phyloP scores from a whole-genome alignment of 2,329 filamentous ascomycete species.

The Tolypocladium ophioglossoides region DNA sequence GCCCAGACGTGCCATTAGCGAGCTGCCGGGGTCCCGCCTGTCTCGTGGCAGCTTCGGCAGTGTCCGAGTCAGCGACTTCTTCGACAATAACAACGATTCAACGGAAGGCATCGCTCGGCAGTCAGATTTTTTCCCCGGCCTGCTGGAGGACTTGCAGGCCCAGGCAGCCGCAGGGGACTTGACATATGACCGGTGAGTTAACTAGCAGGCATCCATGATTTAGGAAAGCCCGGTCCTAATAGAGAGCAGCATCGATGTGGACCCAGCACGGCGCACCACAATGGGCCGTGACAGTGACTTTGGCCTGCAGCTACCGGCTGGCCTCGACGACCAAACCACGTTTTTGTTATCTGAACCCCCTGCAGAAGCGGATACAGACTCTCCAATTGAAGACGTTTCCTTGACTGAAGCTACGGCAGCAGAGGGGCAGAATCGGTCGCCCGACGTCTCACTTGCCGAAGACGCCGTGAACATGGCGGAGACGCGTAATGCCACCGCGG shows the following conservation, averaged over 20 bases:
- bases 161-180: conserved; percentile 27
- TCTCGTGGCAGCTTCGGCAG: conserved; percentile 45
- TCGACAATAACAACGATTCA: conserved; percentile 19
- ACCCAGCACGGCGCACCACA: conserved; percentile 27
- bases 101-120: conserved; percentile 33
- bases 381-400: conserved; percentile 11
- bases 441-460: conserved; percentile 7
- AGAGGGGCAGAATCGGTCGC: conserved; percentile 6
- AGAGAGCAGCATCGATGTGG: conserved; percentile 22
- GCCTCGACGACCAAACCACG: conserved; percentile 38
- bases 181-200: conserved; percentile 31
- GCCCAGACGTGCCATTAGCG: conserved; percentile 39
- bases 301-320: conserved; percentile 36
- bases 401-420: conserved; percentile 10
- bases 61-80: conserved; percentile 42
- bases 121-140: conserved; percentile 42
- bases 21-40: conserved; percentile 31
- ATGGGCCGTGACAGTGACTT: conserved; percentile 39
- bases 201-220: background rate
- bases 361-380: background rate
- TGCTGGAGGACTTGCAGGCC: conserved; percentile 31
- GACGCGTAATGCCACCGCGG: background rate
- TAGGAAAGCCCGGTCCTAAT: conserved; percentile 2
- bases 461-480: conserved; percentile 1
- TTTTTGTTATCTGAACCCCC: conserved; percentile 33